Evolutionary conservation across 2,329 filamentous ascomycete species (phyloP).

Genomic region (Zymoseptoria crescenta): DNA sequence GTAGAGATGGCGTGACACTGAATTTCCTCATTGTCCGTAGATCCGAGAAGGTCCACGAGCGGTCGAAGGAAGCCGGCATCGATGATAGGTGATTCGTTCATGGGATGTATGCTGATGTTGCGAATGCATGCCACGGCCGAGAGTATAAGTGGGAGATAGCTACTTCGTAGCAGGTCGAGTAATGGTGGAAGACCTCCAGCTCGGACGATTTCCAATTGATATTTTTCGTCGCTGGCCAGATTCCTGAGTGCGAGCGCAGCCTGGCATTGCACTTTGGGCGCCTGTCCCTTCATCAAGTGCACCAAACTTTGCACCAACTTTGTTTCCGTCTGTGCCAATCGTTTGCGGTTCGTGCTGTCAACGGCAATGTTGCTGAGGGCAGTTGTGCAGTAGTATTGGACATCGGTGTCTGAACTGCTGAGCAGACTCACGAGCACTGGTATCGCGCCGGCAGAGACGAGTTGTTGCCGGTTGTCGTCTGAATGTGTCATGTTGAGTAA

Average conservation of each 20-base stretch:
- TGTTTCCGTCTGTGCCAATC: conserved; percentile 81
- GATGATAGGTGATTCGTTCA: conserved; percentile 97
- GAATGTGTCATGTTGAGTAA: conserved; percentile 98
- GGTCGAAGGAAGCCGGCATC: conserved; percentile 94
- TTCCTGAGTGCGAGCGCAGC: conserved; percentile 90
- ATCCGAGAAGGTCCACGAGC: conserved; percentile 84
- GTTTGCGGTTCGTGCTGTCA: conserved; percentile 81
- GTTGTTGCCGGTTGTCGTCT: conserved; percentile 97
- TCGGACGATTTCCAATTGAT: conserved; percentile 94
- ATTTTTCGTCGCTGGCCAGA: conserved; percentile 94
- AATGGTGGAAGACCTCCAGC: conserved; percentile 78
- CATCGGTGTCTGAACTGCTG: conserved; percentile 86
- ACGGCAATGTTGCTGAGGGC: conserved; percentile 98
- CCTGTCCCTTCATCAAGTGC: conserved; percentile 93
- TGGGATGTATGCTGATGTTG: conserved; percentile 96
- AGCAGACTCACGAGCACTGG: conserved; percentile 93
- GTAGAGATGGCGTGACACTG: conserved; percentile 98
- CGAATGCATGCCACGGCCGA: conserved; percentile 97
- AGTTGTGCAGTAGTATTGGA: conserved; percentile 99
- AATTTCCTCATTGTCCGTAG: conserved; percentile 96
- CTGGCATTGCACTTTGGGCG: conserved; percentile 96
- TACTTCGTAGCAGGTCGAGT: conserved; percentile 83
- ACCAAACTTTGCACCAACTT: conserved; percentile 90
- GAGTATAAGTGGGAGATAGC: conserved; percentile 89
- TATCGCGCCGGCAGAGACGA: conserved; percentile 96